Percentiles rank a stretch among this genome's conserved stretches.
Conservation (phyloP, 805 yeast genomes). For the Teunomyces panamensis region DNA sequence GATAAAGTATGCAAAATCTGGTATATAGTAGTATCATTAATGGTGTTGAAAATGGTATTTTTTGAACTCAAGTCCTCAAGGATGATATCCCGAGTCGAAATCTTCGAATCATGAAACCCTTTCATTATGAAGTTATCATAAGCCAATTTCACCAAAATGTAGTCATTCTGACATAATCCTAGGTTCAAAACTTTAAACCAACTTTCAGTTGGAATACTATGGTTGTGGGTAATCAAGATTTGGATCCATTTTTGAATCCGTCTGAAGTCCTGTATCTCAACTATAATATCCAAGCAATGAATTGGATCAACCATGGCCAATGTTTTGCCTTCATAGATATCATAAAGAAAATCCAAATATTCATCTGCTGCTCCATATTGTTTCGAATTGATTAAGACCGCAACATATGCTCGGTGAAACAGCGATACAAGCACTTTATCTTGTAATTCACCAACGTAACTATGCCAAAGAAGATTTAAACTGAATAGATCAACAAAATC, state of each 20-base stretch:
- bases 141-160: slow-evolving; percentile 23
- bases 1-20: slow-evolving; percentile 31
- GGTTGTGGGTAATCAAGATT: neutral
- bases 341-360: slow-evolving; percentile 9
- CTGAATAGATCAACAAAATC: slow-evolving; percentile 19
- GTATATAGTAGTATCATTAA: slow-evolving; percentile 21
- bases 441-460: slow-evolving; percentile 8
- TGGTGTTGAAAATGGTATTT: slow-evolving; percentile 13
- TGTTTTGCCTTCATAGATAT: neutral
- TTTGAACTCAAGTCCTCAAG: slow-evolving; percentile 10
- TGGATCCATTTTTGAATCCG: slow-evolving; percentile 14
- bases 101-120: slow-evolving; percentile 17
- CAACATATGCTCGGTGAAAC: slow-evolving; percentile 23
- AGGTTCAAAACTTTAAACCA: slow-evolving; percentile 25
- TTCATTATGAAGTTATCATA: slow-evolving; percentile 31
- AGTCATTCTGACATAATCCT: slow-evolving; percentile 24
- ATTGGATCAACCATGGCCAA: neutral
- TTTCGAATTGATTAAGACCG: slow-evolving; percentile 19
- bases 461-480: slow-evolving; percentile 22
- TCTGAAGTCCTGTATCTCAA: slow-evolving; percentile 20
- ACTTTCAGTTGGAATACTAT: slow-evolving; percentile 3
- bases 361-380: slow-evolving; percentile 24
- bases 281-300: neutral
- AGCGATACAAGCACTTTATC: slow-evolving; percentile 10
- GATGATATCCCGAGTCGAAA: slow-evolving; percentile 24